phyloP scores from a whole-genome alignment of 2,329 filamentous ascomycete genomes.

The Fusarium graminum region DNA sequence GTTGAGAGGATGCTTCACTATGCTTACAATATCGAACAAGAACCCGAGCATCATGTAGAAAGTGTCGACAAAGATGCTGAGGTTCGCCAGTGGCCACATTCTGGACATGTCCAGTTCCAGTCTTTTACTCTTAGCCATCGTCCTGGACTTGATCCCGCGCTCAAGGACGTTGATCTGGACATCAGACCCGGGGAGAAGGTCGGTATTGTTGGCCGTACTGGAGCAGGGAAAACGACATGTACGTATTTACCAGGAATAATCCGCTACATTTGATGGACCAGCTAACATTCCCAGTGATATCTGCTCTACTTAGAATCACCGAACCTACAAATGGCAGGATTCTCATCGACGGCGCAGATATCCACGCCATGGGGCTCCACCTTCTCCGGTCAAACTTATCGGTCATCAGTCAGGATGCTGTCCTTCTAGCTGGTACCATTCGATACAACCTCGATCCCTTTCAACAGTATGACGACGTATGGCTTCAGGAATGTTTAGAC shows the following conservation, averaged over 20 bases:
- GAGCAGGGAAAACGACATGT: slow-evolving; percentile 33
- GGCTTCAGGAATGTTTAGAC: slow-evolving; percentile 22
- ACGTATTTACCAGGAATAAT: neutral
- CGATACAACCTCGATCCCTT: slow-evolving; percentile 35
- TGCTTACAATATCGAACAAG: slow-evolving; percentile 64
- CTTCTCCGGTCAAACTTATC: slow-evolving; percentile 27
- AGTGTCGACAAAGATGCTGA: slow-evolving; percentile 9
- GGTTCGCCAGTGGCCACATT: neutral
- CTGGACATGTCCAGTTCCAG: slow-evolving; percentile 24
- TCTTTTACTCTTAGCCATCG: slow-evolving; percentile 28
- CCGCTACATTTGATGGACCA: fast-evolving
- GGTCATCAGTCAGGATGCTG: slow-evolving; percentile 34
- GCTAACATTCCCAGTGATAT: slow-evolving; percentile 11
- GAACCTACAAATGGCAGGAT: slow-evolving; percentile 30
- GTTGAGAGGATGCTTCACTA: slow-evolving; percentile 95
- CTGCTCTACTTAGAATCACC: slow-evolving; percentile 21
- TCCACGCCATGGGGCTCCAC: slow-evolving; percentile 27
- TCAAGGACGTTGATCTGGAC: slow-evolving; percentile 18
- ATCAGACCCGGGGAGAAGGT: slow-evolving; percentile 25
- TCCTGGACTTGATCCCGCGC: slow-evolving; percentile 18
- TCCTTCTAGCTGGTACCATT: slow-evolving; percentile 27
- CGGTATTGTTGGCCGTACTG: slow-evolving; percentile 28
- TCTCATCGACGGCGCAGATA: slow-evolving; percentile 25
- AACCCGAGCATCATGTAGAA: slow-evolving; percentile 7
- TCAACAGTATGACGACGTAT: slow-evolving; percentile 28